These are phyloP conservation scores for Neurospora sp. DNA, from an alignment of 495 filamentous ascomycete genomes.

Conservation along the genomic window DNA sequence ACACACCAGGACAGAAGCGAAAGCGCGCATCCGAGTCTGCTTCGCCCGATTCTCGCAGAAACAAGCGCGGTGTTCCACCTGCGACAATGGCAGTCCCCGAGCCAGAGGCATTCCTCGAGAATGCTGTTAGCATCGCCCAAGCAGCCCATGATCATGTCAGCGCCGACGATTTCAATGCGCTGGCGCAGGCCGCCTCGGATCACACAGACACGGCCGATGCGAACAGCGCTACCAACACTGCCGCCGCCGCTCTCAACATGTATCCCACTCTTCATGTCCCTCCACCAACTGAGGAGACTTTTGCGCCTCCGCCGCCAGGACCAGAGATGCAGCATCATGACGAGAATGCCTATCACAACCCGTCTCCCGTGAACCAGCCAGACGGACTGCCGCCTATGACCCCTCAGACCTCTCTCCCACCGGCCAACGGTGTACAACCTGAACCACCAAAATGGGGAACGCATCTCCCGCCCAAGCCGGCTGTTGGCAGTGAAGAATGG, in stretches of 20 bases:
- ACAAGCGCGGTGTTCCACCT: constrained; percentile 33
- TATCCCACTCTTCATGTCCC: constrained; percentile 62
- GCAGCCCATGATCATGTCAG: constrained; percentile 31
- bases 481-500: constrained; percentile 95
- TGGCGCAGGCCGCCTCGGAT: constrained; percentile 37
- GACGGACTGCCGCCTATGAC: constrained; percentile 39
- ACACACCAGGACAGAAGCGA: constrained; percentile 34
- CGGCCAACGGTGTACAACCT: constrained; percentile 19
- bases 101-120: constrained; percentile 33
- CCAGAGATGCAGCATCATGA: constrained; percentile 22
- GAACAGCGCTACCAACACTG: constrained; percentile 50
- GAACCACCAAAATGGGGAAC: constrained; percentile 14
- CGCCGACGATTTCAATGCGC: constrained; percentile 38
- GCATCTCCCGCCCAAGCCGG: constrained; percentile 52
- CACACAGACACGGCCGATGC: constrained; percentile 37
- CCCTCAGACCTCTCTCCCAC: constrained; percentile 27
- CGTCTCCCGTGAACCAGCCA: constrained; percentile 30
- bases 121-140: constrained; percentile 37
- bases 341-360: constrained; percentile 20
- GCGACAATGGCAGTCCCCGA: constrained; percentile 27
- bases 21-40: constrained; percentile 33
- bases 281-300: constrained; percentile 60
- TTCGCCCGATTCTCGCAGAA: constrained; percentile 34
- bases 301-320: constrained; percentile 30
- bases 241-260: constrained; percentile 58